These are phyloP conservation scores for Lenzites betulinus DNA, from an alignment of 768 basidiomycete genomes.

Conservation along the genomic window DNA sequence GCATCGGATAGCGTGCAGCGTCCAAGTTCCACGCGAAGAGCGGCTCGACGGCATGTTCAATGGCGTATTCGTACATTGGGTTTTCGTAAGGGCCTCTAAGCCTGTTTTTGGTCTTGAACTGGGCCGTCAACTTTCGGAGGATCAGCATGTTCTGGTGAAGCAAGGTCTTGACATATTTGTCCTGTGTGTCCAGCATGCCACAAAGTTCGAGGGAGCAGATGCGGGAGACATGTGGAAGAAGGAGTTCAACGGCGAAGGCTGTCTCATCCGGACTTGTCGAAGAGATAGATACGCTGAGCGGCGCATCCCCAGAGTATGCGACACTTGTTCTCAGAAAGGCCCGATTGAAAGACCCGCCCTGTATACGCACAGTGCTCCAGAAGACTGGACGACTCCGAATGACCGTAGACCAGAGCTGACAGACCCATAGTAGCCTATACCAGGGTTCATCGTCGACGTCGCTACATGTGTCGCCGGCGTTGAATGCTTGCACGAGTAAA, in stretches of 20 bases:
- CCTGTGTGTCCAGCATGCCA: conserved; percentile 8
- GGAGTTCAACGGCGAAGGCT: neutral
- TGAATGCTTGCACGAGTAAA: no score
- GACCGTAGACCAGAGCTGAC: neutral
- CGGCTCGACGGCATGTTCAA: neutral
- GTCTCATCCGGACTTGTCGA: neutral
- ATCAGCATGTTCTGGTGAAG: neutral
- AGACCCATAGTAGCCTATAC: neutral
- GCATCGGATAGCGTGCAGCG: neutral
- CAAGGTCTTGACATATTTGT: neutral
- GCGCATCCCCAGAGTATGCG: neutral
- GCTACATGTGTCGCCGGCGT: no score
- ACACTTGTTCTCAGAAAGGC: neutral
- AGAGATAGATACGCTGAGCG: neutral
- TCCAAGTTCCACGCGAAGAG: neutral
- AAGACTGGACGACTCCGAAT: neutral
- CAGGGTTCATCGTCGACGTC: no score
- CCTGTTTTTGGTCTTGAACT: neutral
- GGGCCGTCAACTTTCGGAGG: neutral
- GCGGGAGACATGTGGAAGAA: neutral
- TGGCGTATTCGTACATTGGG: neutral
- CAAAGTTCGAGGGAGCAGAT: conserved; percentile 25
- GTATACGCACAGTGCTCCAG: neutral
- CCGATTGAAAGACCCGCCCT: neutral
- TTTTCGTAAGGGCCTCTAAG: neutral